These are phyloP conservation scores for Xylaria sp. DNA, from an alignment of 2,329 filamentous ascomycete genomes.

Conservation along the genomic window DNA sequence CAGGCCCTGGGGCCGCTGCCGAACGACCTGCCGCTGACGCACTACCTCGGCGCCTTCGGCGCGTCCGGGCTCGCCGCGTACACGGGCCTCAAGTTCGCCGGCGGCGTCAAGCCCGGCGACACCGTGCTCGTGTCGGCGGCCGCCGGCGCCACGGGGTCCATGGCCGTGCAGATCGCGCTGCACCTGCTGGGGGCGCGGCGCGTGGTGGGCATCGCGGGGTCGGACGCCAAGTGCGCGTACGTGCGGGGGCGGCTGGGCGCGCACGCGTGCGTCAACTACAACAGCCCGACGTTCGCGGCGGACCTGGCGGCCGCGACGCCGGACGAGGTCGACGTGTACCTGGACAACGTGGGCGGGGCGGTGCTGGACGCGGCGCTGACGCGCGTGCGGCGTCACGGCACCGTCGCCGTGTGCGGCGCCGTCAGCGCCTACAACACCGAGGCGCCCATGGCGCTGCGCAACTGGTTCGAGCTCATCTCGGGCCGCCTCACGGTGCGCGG, in stretches of 20 bases:
- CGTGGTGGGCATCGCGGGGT: constrained; percentile 56
- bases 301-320: constrained; percentile 50
- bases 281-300: constrained; percentile 47
- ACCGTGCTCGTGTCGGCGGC: constrained; percentile 50
- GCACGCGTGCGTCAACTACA: constrained; percentile 59
- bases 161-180: constrained; percentile 57
- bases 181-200: constrained; percentile 48
- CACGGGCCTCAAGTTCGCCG: constrained; percentile 46
- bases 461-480: constrained; percentile 48
- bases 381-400: constrained; percentile 44
- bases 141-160: constrained; percentile 50
- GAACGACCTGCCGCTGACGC: constrained; percentile 28
- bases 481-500: constrained; percentile 46
- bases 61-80: constrained; percentile 47
- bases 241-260: constrained; percentile 51
- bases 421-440: constrained; percentile 45
- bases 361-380: constrained; percentile 50
- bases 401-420: constrained; percentile 47
- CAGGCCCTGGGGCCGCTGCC: constrained; percentile 28
- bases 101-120: constrained; percentile 41
- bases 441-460: constrained; percentile 39
- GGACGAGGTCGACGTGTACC: constrained; percentile 54
- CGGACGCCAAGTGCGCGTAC: constrained; percentile 55
- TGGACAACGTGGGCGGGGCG: constrained; percentile 53
- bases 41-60: constrained; percentile 35